These are phyloP conservation scores for Botrytis sinoallii DNA, from an alignment of 2,329 filamentous ascomycete genomes.

Conservation along the genomic window DNA sequence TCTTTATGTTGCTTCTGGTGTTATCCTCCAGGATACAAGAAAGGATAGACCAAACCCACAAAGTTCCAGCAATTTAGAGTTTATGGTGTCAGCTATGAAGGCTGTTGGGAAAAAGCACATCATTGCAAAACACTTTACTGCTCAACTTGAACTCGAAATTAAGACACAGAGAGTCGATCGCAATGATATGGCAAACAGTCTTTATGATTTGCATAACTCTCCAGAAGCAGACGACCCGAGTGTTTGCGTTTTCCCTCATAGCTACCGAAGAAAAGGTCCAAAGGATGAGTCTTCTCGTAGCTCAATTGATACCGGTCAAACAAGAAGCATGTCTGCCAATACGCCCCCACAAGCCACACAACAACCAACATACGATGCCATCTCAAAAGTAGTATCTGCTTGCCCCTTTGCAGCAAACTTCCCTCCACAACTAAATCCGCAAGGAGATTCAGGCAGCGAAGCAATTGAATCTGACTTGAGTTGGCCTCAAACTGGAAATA, in stretches of 20 bases:
- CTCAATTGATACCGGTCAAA: neutral
- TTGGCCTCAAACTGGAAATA: conserved; percentile 14
- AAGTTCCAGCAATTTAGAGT: conserved; percentile 57
- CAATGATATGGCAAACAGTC: neutral
- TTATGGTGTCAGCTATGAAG: conserved; percentile 75
- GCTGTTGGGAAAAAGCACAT: conserved; percentile 69
- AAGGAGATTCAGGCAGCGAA: conserved; percentile 1
- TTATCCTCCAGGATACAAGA: conserved; percentile 76
- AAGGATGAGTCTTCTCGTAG: neutral
- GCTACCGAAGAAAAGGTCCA: neutral
- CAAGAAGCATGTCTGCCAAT: neutral
- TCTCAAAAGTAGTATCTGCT: neutral
- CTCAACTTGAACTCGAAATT: conserved; percentile 80
- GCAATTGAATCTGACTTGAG: conserved; percentile 15
- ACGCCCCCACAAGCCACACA: neutral
- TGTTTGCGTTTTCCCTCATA: neutral
- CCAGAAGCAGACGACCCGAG: neutral
- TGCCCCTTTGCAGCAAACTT: neutral
- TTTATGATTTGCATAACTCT: neutral
- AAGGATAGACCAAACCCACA: conserved; percentile 23
- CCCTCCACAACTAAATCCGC: neutral
- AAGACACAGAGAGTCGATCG: conserved; percentile 41
- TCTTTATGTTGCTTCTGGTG: conserved; percentile 78
- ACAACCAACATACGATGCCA: neutral
- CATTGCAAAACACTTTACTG: conserved; percentile 79